Conservation (phyloP, 441 rosid species). For the Breynia disticha region DNA sequence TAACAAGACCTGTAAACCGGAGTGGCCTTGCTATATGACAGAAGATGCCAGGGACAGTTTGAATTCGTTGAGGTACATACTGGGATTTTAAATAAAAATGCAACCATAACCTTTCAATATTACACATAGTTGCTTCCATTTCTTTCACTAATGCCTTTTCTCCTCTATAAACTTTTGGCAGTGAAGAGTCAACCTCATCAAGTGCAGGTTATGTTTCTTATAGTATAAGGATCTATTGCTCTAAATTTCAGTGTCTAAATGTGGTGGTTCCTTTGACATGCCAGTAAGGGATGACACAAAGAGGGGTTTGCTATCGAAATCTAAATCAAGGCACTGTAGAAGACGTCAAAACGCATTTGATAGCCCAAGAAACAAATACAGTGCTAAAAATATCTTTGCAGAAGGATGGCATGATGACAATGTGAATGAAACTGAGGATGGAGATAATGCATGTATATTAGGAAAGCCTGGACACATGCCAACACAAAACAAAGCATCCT, state of each 20-base stretch:
- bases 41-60: slow-evolving; percentile 43
- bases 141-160: slow-evolving; percentile 20
- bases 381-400: slow-evolving; percentile 12
- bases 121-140: not conserved
- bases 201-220: slow-evolving; percentile 46
- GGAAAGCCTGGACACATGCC: slow-evolving; percentile 18
- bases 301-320: slow-evolving; percentile 19
- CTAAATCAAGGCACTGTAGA: slow-evolving; percentile 23
- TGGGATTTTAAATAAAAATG: not conserved
- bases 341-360: slow-evolving; percentile 18
- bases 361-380: slow-evolving; percentile 16
- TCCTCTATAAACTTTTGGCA: slow-evolving; percentile 26
- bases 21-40: slow-evolving; percentile 25
- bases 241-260: slow-evolving; percentile 1
- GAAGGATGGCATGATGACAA: slow-evolving; percentile 18
- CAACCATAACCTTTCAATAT: not conserved
- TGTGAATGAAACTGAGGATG: slow-evolving; percentile 15
- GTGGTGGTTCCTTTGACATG: slow-evolving; percentile 7
- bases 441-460: slow-evolving; percentile 17
- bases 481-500: slow-evolving; percentile 18
- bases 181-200: slow-evolving; percentile 83
- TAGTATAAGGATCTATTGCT: slow-evolving; percentile 5
- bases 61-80: slow-evolving; percentile 48
- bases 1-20: slow-evolving; percentile 24
- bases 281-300: slow-evolving; percentile 36